phyloP scores from a whole-genome alignment of 2,329 filamentous ascomycete genomes.

The Decorospora gaudefroyi region DNA sequence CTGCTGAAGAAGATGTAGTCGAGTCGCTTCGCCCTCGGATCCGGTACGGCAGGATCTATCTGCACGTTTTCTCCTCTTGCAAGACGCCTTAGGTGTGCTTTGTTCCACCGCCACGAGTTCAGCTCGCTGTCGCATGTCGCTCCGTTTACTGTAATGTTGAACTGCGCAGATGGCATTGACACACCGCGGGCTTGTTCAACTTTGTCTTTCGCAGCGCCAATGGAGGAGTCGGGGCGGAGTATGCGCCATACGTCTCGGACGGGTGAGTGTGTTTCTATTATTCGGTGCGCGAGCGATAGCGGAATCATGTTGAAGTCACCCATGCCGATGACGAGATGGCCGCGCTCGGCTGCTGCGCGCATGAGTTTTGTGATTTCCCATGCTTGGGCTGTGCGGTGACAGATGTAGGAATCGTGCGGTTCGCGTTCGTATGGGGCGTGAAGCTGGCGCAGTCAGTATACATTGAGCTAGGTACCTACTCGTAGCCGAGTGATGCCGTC shows the following conservation, averaged over 20 bases:
- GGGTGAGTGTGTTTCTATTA: slow-evolving; percentile 77
- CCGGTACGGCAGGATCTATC: slow-evolving; percentile 67
- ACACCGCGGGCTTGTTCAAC: slow-evolving; percentile 68
- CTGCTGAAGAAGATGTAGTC: slow-evolving; percentile 85
- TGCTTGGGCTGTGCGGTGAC: slow-evolving; percentile 87
- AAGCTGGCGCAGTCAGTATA: slow-evolving; percentile 56
- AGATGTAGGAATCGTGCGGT: slow-evolving; percentile 81
- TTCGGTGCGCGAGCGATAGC: slow-evolving; percentile 76
- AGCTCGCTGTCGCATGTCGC: slow-evolving; percentile 82
- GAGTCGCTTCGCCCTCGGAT: slow-evolving; percentile 79
- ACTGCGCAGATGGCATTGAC: slow-evolving; percentile 73
- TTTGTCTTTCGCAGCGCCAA: slow-evolving; percentile 71
- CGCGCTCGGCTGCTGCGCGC: slow-evolving; percentile 75
- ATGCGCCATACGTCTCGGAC: slow-evolving; percentile 84
- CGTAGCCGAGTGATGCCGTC: not conserved
- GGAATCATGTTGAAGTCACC: slow-evolving; percentile 99
- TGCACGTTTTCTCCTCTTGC: slow-evolving; percentile 66
- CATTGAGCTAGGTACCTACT: not conserved
- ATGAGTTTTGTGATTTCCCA: slow-evolving; percentile 95
- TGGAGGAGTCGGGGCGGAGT: slow-evolving; percentile 78
- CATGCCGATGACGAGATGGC: slow-evolving; percentile 80
- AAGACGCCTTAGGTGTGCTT: slow-evolving; percentile 69
- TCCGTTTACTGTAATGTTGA: slow-evolving; percentile 80
- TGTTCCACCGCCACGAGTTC: slow-evolving; percentile 93
- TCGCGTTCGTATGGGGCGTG: slow-evolving; percentile 87